phyloP scores from a whole-genome alignment of 495 filamentous ascomycete species.

The Tuber aestivum region DNA sequence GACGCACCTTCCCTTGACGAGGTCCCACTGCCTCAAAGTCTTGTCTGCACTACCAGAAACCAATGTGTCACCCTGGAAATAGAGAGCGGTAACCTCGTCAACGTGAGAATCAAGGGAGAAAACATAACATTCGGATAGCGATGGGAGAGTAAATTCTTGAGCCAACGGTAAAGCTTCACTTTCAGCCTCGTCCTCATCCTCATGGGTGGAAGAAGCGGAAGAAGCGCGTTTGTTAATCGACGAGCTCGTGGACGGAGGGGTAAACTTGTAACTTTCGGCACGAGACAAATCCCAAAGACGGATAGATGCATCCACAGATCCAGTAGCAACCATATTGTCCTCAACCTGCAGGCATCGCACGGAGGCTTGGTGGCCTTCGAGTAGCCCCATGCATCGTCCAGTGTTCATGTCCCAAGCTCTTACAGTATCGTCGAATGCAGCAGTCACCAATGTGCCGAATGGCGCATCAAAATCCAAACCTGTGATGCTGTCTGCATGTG shows the following conservation, averaged over 20 bases:
- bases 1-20: conserved; percentile 89
- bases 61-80: conserved; percentile 80
- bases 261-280: conserved; percentile 52
- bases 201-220: conserved; percentile 49
- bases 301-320: conserved; percentile 92
- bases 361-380: conserved; percentile 92
- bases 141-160: conserved; percentile 33
- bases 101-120: conserved; percentile 86
- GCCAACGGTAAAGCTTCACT: conserved; percentile 58
- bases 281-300: conserved; percentile 84
- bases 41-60: conserved; percentile 96
- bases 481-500: conserved; percentile 83
- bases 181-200: conserved; percentile 57
- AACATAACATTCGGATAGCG: conserved; percentile 76
- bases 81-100: conserved; percentile 87
- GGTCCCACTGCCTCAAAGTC: conserved; percentile 94
- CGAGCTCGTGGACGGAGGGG: conserved; percentile 33
- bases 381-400: conserved; percentile 78
- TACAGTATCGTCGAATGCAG: conserved; percentile 93
- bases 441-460: conserved; percentile 92
- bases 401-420: conserved; percentile 93
- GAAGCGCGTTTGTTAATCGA: conserved; percentile 35
- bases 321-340: conserved; percentile 91
- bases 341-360: conserved; percentile 90
- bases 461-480: conserved; percentile 92